Evolutionary conservation across 1,284 basidiomycete species (phyloP), one percentile per base, ranked within the genome.

Genomic region (Peniophora sp.): DNA sequence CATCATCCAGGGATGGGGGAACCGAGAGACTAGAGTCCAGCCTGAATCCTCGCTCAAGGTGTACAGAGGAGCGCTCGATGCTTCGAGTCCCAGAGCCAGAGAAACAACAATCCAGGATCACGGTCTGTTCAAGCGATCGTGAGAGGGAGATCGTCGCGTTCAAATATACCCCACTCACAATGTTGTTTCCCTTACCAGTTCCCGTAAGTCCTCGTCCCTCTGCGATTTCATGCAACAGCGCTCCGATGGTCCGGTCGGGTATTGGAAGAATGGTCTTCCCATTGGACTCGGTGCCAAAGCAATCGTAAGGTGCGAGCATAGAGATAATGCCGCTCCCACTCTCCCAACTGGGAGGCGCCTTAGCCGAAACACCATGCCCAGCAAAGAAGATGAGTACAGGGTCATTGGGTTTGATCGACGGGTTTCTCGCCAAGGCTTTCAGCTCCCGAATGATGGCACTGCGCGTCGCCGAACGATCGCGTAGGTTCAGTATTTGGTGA

Each of bases 31-130:
- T 43, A 18, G 34, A 36, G n/a, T n/a, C n/a, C n/a, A n/a, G n/a
- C 41, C 14, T 46, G 39, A 15, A 64, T 57, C 27, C 53, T 56
- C 24, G 41, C 18, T 15, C 65, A 62, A 32, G 59, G 50, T 17
- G 56, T 51, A 35, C 53, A 59, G 10, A 32, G 18, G 50, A 44
- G 45, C 20, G 14, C 3, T 2, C n/a, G 23, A 3, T 34, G 24
- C 50, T 49, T 12, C 14, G 57, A 27, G 65, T 57, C 6, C 69
- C 65, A 8, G 62, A 43, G 12, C 41, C 68, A 12, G 69, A 68
- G 52, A 62, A 60, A 52, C 70, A 70, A 46, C 67, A 69, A 52
- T 71, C 69, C n/a, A 72, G 55, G 35, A 72, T 68, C 10, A 70
- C 54, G 9, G 68, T 70, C 68, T 69, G 35, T 3, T 41, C 18